phyloP scores from a whole-genome alignment of 306 rosid genomes.

The Vigna mungo region DNA sequence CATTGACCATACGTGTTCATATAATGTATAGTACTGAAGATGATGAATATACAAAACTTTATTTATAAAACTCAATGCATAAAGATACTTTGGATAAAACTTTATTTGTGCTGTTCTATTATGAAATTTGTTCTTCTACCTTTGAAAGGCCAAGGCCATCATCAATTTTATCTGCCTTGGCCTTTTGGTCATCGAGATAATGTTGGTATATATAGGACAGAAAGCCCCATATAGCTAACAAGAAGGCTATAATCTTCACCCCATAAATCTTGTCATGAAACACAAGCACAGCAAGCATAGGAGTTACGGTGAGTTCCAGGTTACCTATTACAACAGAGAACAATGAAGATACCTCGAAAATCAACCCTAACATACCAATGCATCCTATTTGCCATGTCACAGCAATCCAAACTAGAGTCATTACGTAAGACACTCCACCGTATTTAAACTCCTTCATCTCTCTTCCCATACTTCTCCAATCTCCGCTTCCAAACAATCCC shows the following conservation, averaged over 20 bases:
- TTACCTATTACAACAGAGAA: conserved; percentile 60
- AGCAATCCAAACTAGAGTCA: conserved; percentile 60
- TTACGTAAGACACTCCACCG: conserved; percentile 54
- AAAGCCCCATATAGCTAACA: conserved; percentile 66
- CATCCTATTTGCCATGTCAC: conserved; percentile 58
- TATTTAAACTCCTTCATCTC: conserved; percentile 57
- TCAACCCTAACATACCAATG: conserved; percentile 58
- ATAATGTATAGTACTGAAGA: too few relatives aligned
- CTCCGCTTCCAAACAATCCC: conserved; percentile 66
- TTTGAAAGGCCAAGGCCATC: conserved; percentile 23
- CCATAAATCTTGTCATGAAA: conserved; percentile 61
- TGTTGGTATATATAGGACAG: conserved; percentile 61
- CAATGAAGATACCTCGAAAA: conserved; percentile 64
- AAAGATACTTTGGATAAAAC: not conserved
- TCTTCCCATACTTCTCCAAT: conserved; percentile 47
- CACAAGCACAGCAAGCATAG: conserved; percentile 50
- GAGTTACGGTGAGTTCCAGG: conserved; percentile 53
- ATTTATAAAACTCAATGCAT: not conserved
- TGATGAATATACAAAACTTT: too few relatives aligned
- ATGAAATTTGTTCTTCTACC: not conserved
- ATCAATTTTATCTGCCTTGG: conserved; percentile 33
- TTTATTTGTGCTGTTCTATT: conserved; percentile 20
- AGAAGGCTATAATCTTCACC: conserved; percentile 53
- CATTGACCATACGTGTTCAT: too few relatives aligned
- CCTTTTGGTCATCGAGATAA: conserved; percentile 51